phyloP scores from a whole-genome alignment of 192 early-diverging fungal species.

The Podila clonocystis region DNA sequence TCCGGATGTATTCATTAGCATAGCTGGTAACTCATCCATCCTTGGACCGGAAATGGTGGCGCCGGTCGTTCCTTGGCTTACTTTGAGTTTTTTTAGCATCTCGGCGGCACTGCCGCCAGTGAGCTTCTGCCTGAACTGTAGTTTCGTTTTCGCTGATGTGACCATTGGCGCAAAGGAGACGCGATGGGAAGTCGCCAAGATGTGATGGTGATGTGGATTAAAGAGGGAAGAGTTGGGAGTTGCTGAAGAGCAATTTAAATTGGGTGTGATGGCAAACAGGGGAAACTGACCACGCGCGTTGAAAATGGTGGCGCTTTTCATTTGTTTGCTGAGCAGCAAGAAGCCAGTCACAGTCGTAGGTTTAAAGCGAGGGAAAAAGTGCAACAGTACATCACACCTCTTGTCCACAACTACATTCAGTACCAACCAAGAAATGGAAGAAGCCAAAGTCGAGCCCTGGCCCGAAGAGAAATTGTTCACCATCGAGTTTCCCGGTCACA shows the following conservation, averaged over 20 bases:
- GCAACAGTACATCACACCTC: background rate
- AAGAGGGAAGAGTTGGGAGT: too few relatives aligned
- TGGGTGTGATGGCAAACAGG: background rate
- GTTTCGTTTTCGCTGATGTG: conserved; percentile 4
- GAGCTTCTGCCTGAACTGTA: conserved; percentile 36
- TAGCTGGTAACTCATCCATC: background rate
- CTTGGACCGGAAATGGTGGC: conserved; percentile 9
- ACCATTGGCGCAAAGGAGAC: conserved; percentile 21
- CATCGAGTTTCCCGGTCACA: conserved; percentile 42
- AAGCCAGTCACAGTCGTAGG: background rate
- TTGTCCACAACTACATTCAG: background rate
- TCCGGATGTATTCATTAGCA: background rate
- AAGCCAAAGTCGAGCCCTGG: conserved; percentile 1
- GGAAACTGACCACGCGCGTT: background rate
- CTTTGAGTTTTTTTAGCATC: conserved; percentile 40
- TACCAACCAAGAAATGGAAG: background rate
- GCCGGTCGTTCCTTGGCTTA: conserved; percentile 1
- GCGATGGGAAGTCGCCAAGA: too few relatives aligned
- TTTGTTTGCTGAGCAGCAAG: background rate
- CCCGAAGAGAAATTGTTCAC: conserved; percentile 32
- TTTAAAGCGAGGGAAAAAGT: background rate
- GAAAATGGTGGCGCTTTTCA: conserved; percentile 40
- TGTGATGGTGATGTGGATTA: too few relatives aligned
- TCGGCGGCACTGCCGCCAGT: conserved; percentile 28
- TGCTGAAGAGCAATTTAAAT: too few relatives aligned